These are phyloP conservation scores for Rugonectria rugulosa DNA, from an alignment of 2,329 filamentous ascomycete genomes.

Conservation along the genomic window DNA sequence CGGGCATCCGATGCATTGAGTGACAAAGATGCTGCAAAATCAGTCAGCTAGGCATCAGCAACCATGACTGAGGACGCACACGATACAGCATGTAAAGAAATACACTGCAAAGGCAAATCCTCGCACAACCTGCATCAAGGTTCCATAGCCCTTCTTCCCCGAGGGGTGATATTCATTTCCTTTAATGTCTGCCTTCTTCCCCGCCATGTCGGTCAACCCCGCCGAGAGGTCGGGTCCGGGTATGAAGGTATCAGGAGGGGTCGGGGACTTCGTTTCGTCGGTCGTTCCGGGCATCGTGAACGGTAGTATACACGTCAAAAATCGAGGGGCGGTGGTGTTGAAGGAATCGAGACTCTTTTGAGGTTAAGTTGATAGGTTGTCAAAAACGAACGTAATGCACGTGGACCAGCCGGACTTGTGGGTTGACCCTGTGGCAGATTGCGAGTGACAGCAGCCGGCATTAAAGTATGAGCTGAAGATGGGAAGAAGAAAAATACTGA, in stretches of 20 bases:
- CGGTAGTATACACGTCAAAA: slow-evolving; percentile 2
- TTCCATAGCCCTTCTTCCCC: slow-evolving; percentile 61
- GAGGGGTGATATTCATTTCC: slow-evolving; percentile 55
- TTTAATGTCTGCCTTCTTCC: slow-evolving; percentile 20
- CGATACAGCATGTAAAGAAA: slow-evolving; percentile 56
- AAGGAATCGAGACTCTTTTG: background rate
- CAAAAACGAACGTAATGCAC: slow-evolving; percentile 5
- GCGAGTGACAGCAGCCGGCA: background rate
- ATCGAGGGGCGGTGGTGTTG: background rate
- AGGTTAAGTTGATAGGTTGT: slow-evolving; percentile 5
- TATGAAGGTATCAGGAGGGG: slow-evolving; percentile 34
- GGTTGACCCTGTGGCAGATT: slow-evolving; percentile 5
- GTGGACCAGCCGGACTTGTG: slow-evolving; percentile 9
- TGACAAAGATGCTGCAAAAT: slow-evolving; percentile 64
- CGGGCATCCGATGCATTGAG: slow-evolving; percentile 78
- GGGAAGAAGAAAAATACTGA: slow-evolving; percentile 20
- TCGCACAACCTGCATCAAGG: slow-evolving; percentile 58
- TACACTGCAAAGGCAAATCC: slow-evolving; percentile 60
- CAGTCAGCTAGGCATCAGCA: slow-evolving; percentile 28
- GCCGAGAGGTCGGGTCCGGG: slow-evolving; percentile 42
- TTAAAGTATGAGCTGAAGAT: slow-evolving; percentile 11
- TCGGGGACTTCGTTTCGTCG: slow-evolving; percentile 30
- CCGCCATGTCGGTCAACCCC: slow-evolving; percentile 34
- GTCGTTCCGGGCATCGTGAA: slow-evolving; percentile 33
- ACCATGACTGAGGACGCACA: no score